Evolutionary conservation across 2,329 filamentous ascomycete species (phyloP), one percentile per base, ranked within the genome.

Genomic region (Trichocomaceae sp.): DNA sequence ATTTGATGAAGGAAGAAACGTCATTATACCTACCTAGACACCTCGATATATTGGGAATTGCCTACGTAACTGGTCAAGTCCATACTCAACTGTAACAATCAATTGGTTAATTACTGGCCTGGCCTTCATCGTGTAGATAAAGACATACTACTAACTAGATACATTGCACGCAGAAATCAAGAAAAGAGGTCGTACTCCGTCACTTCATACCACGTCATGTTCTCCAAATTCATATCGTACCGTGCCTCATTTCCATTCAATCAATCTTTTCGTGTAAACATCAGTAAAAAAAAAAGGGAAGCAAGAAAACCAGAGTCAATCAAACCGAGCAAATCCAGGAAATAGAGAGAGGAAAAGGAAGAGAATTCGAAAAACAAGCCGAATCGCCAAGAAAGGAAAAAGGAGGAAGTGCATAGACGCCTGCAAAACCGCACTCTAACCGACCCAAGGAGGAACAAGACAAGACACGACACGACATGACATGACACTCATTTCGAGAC

Each of bases 91-190:
- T n/a, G n/a, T n/a, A n/a, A n/a, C n/a, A n/a, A n/a, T n/a, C n/a
- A 37, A 37, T 37, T 37, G n/a, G n/a, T 37, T 37, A 37, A 37
- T 37, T n/a, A n/a, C n/a, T n/a, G n/a, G n/a, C n/a, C n/a, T n/a
- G 33, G 33, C 33, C 33, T 39, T 39, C n/a, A 17, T 39, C 19
- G 35, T 39, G 2, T 15, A 37, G 12, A n/a, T 37, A 39, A 41
- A 46, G 20, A 13, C 22, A 35, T 45, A 45, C 49, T 45, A 45
- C 49, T 45, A 52, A 42, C n/a, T 54, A 54, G 26, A 55, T 47
- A 35, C 33, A 17, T 46, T 54, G 45, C 26, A 52, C 47, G 50
- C 20, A 46, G 31, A 29, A 10, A 29, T 9, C 20, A 45, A 23
- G 33, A 44, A 23, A 45, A 9, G 42, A 53, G 31, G 44, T 47